A percentile compares a stretch with the other conserved stretches of the same genome.
Evolutionary conservation across 768 basidiomycete species (phyloP).

Genomic region (Omphalotus guepiniiformis): DNA sequence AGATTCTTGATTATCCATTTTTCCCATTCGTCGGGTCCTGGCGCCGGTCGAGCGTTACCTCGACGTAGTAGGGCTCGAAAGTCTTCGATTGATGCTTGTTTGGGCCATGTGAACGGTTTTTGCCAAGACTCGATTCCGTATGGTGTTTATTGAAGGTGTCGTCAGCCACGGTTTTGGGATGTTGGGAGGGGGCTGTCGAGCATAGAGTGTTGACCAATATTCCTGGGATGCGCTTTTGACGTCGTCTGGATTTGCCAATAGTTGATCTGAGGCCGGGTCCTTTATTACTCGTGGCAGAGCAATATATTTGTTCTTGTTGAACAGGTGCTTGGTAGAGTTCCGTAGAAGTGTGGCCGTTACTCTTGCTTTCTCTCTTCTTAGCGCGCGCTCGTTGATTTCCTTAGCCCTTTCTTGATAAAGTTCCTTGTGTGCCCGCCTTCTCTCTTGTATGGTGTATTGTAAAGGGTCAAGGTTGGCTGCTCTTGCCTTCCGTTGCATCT

Average conservation of each 20-base stretch:
- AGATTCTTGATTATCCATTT: constrained; percentile 28
- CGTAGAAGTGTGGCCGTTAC: too few species aligned
- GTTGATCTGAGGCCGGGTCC: not conserved
- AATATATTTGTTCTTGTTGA: not conserved
- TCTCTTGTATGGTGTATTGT: too few species aligned
- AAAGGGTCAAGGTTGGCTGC: too few species aligned
- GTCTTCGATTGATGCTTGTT: constrained; percentile 7
- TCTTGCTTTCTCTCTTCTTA: too few species aligned
- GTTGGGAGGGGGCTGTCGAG: constrained; percentile 2
- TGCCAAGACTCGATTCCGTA: constrained; percentile 6
- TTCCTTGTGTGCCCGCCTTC: too few species aligned
- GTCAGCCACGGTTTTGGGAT: constrained; percentile 22
- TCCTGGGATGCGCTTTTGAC: constrained; percentile 11
- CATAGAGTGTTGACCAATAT: constrained; percentile 18
- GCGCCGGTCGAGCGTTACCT: constrained; percentile 25
- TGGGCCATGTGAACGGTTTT: constrained; percentile 25
- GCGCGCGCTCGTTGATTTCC: too few species aligned
- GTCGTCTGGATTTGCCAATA: constrained; percentile 4
- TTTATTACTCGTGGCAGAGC: not conserved
- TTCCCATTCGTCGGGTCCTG: constrained; percentile 30
- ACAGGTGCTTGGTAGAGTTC: not conserved
- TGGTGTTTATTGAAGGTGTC: constrained; percentile 12
- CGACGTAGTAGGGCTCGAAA: constrained; percentile 19
- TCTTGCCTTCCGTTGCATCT: too few species aligned
- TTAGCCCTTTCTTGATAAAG: too few species aligned